Conservation (phyloP, 208 protist genomes). For the Trypanosomatidae sp. region DNA sequence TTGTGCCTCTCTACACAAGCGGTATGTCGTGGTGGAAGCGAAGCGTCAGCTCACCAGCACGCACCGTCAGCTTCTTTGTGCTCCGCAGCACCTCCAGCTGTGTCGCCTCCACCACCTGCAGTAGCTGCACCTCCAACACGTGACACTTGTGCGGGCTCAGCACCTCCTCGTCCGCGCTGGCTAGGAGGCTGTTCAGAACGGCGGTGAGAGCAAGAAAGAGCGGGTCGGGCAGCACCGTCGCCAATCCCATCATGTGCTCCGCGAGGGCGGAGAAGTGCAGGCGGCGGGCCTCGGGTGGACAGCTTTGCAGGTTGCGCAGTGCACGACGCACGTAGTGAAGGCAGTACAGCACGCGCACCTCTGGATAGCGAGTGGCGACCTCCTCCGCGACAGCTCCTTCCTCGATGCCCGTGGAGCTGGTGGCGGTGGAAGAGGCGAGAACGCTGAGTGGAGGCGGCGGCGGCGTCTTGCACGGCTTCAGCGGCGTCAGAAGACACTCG, state of each 20-base stretch:
- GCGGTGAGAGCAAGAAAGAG: slow-evolving; percentile 54
- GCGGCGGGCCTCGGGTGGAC: slow-evolving; percentile 22
- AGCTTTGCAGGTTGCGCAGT: slow-evolving; percentile 50
- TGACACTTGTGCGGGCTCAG: slow-evolving; percentile 2
- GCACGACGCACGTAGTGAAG: slow-evolving; percentile 49
- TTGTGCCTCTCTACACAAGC: slow-evolving; percentile 16
- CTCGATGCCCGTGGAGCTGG: no score
- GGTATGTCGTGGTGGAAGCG: slow-evolving; percentile 42
- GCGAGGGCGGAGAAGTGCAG: slow-evolving; percentile 23
- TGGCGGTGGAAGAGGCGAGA: no score
- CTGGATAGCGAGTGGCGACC: no score
- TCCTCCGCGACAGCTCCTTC: no score
- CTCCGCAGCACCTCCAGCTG: slow-evolving; percentile 47
- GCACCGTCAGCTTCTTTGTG: slow-evolving; percentile 38
- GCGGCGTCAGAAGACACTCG: slow-evolving; percentile 10
- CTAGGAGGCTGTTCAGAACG: slow-evolving; percentile 25
- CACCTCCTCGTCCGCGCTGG: not conserved
- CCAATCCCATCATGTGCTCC: slow-evolving; percentile 30
- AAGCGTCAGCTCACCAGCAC: slow-evolving; percentile 36
- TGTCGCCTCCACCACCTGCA: slow-evolving; percentile 36
- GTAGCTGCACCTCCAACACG: slow-evolving; percentile 44
- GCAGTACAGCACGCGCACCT: slow-evolving; percentile 47
- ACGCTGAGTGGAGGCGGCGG: no score
- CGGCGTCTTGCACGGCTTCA: not conserved
- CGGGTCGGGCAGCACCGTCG: slow-evolving; percentile 57